Evolutionary conservation across 139 green algal genomes (phyloP).

Genomic region (Chlamydomonas applanata): DNA sequence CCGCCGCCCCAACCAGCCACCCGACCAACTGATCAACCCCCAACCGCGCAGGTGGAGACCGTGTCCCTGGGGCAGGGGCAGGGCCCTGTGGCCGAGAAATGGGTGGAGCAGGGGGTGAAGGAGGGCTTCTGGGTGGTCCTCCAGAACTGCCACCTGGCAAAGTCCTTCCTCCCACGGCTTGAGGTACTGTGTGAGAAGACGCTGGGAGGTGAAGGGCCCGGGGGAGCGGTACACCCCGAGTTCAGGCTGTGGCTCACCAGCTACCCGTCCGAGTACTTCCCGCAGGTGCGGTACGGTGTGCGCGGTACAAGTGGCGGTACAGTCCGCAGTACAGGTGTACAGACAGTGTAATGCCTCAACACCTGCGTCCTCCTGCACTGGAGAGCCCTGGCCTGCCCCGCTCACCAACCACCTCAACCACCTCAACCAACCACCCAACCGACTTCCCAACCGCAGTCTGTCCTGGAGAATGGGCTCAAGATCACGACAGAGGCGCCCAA

Average conservation of each 20-base stretch:
- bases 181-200: constrained; percentile 51
- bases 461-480: constrained; percentile 71
- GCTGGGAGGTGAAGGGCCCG: constrained; percentile 16
- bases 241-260: constrained; percentile 78
- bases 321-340: too few species aligned
- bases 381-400: too few species aligned
- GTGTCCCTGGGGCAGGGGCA: constrained; percentile 76
- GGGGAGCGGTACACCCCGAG: constrained; percentile 29
- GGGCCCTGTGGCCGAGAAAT: constrained; percentile 59
- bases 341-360: too few species aligned
- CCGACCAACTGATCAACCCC: neutral
- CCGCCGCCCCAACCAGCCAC: neutral
- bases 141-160: constrained; percentile 81
- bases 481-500: constrained; percentile 70
- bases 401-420: too few species aligned
- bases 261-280: constrained; percentile 65
- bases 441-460: too few species aligned
- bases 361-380: constrained; percentile 32
- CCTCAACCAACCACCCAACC: too few species aligned
- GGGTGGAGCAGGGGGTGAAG: constrained; percentile 53
- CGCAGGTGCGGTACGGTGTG: constrained; percentile 14
- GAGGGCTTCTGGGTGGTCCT: constrained; percentile 74
- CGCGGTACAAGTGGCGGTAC: too few species aligned
- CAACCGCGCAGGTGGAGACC: constrained; percentile 62
- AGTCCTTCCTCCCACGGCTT: constrained; percentile 64